Evolutionary conservation across 2,329 filamentous ascomycete genomes (phyloP), one percentile per base, ranked within the genome.

Genomic region (Colletotrichum lini): DNA sequence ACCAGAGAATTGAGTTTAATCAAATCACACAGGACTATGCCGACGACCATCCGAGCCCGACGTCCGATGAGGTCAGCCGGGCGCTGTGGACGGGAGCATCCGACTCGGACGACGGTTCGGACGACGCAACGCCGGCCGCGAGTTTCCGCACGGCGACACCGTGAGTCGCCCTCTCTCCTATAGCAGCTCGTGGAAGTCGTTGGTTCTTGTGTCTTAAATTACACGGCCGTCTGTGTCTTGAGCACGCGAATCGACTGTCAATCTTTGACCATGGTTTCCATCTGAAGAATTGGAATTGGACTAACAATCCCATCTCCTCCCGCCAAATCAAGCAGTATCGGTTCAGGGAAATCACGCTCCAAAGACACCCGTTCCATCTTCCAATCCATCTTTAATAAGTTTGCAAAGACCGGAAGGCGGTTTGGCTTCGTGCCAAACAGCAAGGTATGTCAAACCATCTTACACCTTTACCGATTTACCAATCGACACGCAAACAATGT

Each of bases 401-500:
- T 70, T 26, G 68, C 57, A 30, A 70, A 70, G 21, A 67, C 64
- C 13, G 50, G 57, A 12, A 70, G 50, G 45, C 64, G 68, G 9
- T 70, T 70, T 35, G 68, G 68, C 38, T 70, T 70, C 68, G 68
- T 70, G 26, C 68, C 68, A 44, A 67, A 70, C 35, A 67, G 23
- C 56, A 70, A 70, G 64, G 68, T 70, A 45, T n/a, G 67, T 67
- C 47, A 7, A 0, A 4, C 44, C 38, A 26, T 26, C 26, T 26
- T 26, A 26, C 26, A 26, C 4, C 16, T 18, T 15, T n/a, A 9
- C 15, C 42, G 16, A n/a, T 16, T 30, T 16, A 7, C 23, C 30
- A 44, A 16, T 21, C 59, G 12, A n/a, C 45, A 10, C 13, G 26
- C 21, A 26, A 50, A 50, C 16, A 38, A n/a, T n/a, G 1, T 21